Conservation (phyloP, 495 filamentous ascomycete genomes). For the Tetracladium setigerum region DNA sequence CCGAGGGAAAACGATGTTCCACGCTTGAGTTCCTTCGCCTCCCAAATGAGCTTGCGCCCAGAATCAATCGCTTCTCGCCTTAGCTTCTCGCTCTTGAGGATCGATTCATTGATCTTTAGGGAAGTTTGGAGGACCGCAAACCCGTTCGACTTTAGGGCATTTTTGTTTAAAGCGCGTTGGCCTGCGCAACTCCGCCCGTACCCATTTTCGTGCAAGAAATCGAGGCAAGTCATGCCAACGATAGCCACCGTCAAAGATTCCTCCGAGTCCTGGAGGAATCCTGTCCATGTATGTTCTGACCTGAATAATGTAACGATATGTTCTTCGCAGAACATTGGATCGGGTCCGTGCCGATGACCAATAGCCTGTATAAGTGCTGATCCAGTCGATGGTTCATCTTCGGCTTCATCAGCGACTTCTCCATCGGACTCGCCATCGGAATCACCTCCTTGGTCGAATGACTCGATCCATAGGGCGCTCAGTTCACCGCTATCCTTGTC, state of each 20-base stretch:
- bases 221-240: constrained; percentile 2
- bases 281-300: constrained; percentile 11
- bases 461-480: constrained; percentile 4
- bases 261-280: constrained; percentile 7
- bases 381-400: background rate
- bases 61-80: background rate
- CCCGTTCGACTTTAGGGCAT: background rate
- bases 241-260: constrained; percentile 7
- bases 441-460: background rate
- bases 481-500: constrained; percentile 3
- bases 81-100: constrained; percentile 1
- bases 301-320: constrained; percentile 7
- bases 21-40: background rate
- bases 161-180: background rate
- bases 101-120: constrained; percentile 5
- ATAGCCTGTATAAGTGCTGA: too few relatives aligned
- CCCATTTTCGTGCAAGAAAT: background rate
- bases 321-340: too few relatives aligned
- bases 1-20: background rate
- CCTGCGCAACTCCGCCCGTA: background rate
- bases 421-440: background rate
- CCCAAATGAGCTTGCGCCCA: background rate
- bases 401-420: background rate
- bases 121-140: constrained; percentile 6
- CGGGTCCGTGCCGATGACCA: too few relatives aligned